phyloP scores from a whole-genome alignment of 176 grass and related monocot genomes.

The Pontederia crassipes region DNA sequence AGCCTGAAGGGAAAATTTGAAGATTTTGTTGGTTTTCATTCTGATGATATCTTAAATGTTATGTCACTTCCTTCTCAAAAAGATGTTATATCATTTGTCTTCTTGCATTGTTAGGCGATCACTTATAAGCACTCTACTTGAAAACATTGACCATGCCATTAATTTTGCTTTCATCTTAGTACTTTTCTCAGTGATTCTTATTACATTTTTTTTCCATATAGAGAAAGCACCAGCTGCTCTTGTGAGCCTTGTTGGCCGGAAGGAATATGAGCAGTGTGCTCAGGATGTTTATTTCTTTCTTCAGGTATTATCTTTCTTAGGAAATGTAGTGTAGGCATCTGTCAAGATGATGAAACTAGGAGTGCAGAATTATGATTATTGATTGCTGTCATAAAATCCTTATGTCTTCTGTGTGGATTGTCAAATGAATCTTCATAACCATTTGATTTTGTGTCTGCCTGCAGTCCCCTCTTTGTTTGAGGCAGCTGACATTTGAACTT shows the following conservation, averaged over 20 bases:
- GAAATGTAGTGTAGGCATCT: not conserved
- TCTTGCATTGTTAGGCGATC: too few species aligned
- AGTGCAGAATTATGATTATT: too few species aligned
- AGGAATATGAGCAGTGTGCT: slow-evolving; percentile 90
- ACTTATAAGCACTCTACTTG: too few species aligned
- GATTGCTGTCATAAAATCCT: too few species aligned
- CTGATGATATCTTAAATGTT: too few species aligned
- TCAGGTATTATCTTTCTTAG: slow-evolving; percentile 49
- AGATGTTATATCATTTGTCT: too few species aligned
- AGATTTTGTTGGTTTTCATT: not conserved
- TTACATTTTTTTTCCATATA: slow-evolving; percentile 15
- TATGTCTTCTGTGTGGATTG: not conserved
- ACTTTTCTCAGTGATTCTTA: not conserved
- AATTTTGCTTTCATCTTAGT: too few species aligned
- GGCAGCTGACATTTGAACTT: slow-evolving; percentile 77
- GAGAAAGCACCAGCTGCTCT: slow-evolving; percentile 79
- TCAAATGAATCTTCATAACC: not conserved
- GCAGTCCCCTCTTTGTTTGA: slow-evolving; percentile 91
- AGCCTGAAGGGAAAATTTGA: not conserved
- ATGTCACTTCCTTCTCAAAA: too few species aligned
- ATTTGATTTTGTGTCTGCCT: slow-evolving; percentile 12
- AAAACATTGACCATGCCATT: too few species aligned
- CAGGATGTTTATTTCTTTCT: slow-evolving; percentile 96
- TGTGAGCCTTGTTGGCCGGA: slow-evolving; percentile 80
- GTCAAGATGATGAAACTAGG: not conserved